Evolutionary conservation across 176 grass and related monocot species (phyloP), one percentile per base, ranked within the genome.

Genomic region (Ampelocalamus luodianensis): DNA sequence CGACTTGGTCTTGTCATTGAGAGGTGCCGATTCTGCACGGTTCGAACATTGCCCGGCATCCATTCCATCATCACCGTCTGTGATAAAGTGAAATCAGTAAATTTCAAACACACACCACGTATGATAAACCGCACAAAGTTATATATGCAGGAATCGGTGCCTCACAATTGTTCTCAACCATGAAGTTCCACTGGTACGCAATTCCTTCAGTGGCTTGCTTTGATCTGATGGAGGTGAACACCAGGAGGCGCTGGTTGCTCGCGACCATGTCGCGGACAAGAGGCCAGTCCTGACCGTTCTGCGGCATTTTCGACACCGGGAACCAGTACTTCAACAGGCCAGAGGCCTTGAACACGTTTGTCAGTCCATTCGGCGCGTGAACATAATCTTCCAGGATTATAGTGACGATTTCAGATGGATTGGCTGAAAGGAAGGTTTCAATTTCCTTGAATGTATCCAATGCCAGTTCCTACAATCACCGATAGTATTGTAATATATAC

Each of bases 141-240:
- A 34, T 3, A 34, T 38, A 6, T 39, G n/a, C 4, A 65, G 6
- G 32, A 23, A 48, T 5, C 10, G 3, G 24, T 76, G 69, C 1
- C 96, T 94, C 66, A 99, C 96, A 99, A 27, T 95, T 94, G 77
- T 96, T 99, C 78, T 99, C 96, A 59, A 96, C 96, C 96, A 99
- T 96, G 92, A 87, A 99, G 24, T 96, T 99, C 96, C 96, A 99
- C 24, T 99, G 96, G 70, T 94, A 99, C 18, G 96, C 93, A 14
- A 99, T 96, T 77, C 96, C 96, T 96, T 99, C 96, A 0, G 88
- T 72, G 20, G 65, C 68, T 70, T 99, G 91, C 87, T 99, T 99
- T 0, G 93, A 89, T n/a, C 75, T 90, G 23, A 78, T 81, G 40
- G 96, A 99, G 39, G 96, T 96, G 82, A 99, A 99, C 60, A 99